Conservation (phyloP, 306 rosid genomes). For the Malus fusca region DNA sequence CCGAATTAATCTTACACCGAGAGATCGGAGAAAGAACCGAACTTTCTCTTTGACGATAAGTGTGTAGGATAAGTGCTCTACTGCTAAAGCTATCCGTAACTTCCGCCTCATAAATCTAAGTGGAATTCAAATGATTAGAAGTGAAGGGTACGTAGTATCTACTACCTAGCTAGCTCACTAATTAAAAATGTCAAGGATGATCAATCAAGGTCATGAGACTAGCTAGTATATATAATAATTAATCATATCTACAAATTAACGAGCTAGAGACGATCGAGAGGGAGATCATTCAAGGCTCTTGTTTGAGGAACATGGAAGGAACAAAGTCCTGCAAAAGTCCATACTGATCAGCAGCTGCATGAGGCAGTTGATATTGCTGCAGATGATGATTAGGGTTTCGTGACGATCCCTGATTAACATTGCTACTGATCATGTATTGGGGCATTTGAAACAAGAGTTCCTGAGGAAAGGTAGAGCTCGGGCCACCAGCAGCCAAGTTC, state of each 20-base stretch:
- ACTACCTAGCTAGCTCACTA: background rate
- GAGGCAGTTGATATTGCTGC: slow-evolving; percentile 20
- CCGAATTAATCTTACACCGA: background rate
- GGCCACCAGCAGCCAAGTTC: slow-evolving; percentile 18
- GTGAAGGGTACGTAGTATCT: background rate
- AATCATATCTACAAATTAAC: background rate
- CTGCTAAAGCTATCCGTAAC: background rate
- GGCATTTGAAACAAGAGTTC: slow-evolving; percentile 26
- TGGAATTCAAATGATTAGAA: background rate
- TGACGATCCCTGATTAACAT: background rate
- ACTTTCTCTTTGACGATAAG: background rate
- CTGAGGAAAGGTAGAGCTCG: slow-evolving; percentile 28
- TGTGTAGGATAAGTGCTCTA: background rate
- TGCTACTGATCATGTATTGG: slow-evolving; percentile 1
- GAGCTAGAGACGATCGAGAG: background rate
- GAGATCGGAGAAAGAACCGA: background rate
- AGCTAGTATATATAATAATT: background rate
- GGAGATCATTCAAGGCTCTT: slow-evolving; percentile 28
- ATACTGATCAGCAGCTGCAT: slow-evolving; percentile 20
- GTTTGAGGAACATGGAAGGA: slow-evolving; percentile 63
- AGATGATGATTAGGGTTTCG: slow-evolving; percentile 18
- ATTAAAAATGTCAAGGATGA: background rate
- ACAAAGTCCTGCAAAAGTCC: slow-evolving; percentile 75
- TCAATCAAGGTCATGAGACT: background rate
- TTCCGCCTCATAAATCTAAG: background rate